These are phyloP conservation scores for Cornus florida DNA, from an alignment of 148 eudicot genomes.

Conservation along the genomic window DNA sequence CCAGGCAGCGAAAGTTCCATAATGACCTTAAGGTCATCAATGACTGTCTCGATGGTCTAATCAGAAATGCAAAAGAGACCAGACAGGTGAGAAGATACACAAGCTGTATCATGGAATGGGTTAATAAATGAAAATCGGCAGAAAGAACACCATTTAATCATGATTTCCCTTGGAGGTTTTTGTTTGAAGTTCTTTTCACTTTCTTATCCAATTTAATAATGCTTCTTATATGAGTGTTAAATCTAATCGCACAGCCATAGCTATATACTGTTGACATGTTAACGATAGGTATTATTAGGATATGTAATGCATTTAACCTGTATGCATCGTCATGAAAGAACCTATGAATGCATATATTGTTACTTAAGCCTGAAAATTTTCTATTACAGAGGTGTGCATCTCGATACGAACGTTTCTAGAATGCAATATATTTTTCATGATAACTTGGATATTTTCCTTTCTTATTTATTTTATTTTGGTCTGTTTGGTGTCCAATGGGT, in stretches of 20 bases:
- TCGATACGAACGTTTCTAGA: no score
- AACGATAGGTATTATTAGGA: neutral
- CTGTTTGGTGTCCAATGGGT: no score
- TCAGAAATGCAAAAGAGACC: constrained; percentile 94
- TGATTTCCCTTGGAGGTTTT: neutral
- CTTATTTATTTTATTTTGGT: no score
- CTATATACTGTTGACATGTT: neutral
- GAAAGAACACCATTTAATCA: neutral
- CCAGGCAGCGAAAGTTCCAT: constrained; percentile 91
- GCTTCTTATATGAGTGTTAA: neutral
- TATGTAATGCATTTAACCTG: neutral
- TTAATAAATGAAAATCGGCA: neutral
- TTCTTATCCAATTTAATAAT: neutral
- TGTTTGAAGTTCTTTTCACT: neutral
- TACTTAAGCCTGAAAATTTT: no score
- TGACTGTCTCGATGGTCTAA: constrained; percentile 95
- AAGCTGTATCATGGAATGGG: constrained; percentile 3
- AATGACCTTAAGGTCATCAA: constrained; percentile 83
- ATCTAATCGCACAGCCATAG: neutral
- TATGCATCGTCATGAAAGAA: neutral
- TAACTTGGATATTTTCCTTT: no score
- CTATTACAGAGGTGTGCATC: no score
- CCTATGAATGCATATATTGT: no score
- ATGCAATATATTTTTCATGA: no score
- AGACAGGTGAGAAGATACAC: constrained; percentile 62